Evolutionary conservation across 352 stramenopile genomes (phyloP).

Genomic region (Blastocystis sp.): DNA sequence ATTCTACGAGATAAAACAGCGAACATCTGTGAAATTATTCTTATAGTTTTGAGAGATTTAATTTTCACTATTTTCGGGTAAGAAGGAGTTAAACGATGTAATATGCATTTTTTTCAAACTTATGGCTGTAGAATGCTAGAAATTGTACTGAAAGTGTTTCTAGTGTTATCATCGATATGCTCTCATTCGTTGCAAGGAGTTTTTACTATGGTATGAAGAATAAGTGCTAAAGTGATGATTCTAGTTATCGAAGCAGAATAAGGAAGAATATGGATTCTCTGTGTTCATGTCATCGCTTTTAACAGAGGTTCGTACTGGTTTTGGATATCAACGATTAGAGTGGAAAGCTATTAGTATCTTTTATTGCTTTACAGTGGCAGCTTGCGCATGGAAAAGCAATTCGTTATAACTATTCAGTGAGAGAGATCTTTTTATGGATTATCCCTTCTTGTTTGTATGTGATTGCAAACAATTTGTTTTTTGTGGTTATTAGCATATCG

Average conservation of each 20-base stretch:
- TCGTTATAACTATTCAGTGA: slow-evolving; percentile 27
- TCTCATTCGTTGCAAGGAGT: slow-evolving; percentile 52
- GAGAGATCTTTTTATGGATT: slow-evolving; percentile 48
- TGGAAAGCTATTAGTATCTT: slow-evolving; percentile 4
- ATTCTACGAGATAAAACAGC: not conserved
- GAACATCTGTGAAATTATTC: not conserved
- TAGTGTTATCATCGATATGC: slow-evolving; percentile 15
- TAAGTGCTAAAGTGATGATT: not conserved
- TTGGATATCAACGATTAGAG: not conserved
- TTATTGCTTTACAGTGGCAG: slow-evolving; percentile 16
- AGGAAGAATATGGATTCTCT: slow-evolving; percentile 44
- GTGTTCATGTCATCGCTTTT: slow-evolving; percentile 58
- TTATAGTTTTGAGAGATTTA: not conserved
- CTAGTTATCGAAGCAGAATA: slow-evolving; percentile 25
- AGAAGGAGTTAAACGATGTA: too few relatives aligned
- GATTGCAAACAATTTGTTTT: slow-evolving; percentile 58
- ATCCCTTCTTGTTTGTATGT: slow-evolving; percentile 22
- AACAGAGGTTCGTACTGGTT: slow-evolving; percentile 1
- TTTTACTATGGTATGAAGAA: not conserved
- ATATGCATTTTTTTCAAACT: not conserved
- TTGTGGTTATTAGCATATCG: slow-evolving; percentile 52
- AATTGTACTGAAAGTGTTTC: slow-evolving; percentile 11
- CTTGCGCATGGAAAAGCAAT: not conserved
- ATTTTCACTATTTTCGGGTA: too few relatives aligned
- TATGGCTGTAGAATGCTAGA: not conserved